Evolutionary conservation across 1,139 yeast genomes (phyloP).

Genomic region (Waltiozyma sp.): DNA sequence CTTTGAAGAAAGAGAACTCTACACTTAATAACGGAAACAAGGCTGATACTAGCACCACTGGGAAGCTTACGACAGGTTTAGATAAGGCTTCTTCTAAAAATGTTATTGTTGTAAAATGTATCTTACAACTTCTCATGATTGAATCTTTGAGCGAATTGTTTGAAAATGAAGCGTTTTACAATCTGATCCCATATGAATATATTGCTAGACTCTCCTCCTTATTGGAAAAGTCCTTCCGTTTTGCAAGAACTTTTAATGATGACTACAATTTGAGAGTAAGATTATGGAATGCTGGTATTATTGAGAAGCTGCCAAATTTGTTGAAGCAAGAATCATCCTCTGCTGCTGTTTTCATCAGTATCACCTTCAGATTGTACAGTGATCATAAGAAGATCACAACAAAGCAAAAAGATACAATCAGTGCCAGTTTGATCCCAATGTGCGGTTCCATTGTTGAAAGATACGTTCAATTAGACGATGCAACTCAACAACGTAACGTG

Average conservation of each 20-base stretch:
- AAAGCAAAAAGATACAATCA: slow-evolving; percentile 26
- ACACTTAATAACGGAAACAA: slow-evolving; percentile 6
- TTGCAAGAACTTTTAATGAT: slow-evolving; percentile 80
- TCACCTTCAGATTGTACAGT: slow-evolving; percentile 74
- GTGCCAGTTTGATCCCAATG: slow-evolving; percentile 45
- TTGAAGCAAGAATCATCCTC: slow-evolving; percentile 87
- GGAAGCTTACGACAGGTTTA: slow-evolving; percentile 18
- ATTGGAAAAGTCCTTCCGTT: slow-evolving; percentile 60
- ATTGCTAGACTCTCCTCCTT: slow-evolving; percentile 49
- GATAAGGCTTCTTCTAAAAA: slow-evolving; percentile 42
- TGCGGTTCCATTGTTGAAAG: slow-evolving; percentile 62
- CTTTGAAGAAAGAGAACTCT: slow-evolving; percentile 26
- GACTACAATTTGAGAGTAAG: slow-evolving; percentile 79
- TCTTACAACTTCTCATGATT: slow-evolving; percentile 78
- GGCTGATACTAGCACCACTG: slow-evolving; percentile 13
- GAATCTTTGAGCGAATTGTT: slow-evolving; percentile 77
- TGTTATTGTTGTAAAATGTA: slow-evolving; percentile 83
- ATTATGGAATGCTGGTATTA: slow-evolving; percentile 85
- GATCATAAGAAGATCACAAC: slow-evolving; percentile 30
- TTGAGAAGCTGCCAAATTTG: slow-evolving; percentile 85
- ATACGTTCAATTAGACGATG: slow-evolving; percentile 62
- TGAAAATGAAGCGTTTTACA: slow-evolving; percentile 55
- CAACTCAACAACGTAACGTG: slow-evolving; percentile 69
- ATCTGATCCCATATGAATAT: slow-evolving; percentile 53
- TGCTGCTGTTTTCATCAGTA: slow-evolving; percentile 75